phyloP scores from a whole-genome alignment of 148 eudicot genomes.

The Polygonum maritimum region DNA sequence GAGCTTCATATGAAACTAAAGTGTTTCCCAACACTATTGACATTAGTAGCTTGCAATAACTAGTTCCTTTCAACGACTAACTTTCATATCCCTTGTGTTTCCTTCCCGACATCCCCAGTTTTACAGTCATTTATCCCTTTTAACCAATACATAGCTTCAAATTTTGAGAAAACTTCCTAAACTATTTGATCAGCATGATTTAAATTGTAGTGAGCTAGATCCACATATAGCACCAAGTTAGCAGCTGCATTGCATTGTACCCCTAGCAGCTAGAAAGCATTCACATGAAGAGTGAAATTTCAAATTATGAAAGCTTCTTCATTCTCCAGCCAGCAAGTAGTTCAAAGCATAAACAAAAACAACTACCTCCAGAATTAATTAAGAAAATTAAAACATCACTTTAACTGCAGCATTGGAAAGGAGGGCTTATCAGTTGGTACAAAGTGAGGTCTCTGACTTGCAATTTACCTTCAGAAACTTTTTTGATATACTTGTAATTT shows the following conservation, averaged over 20 bases:
- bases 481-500: neutral
- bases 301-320: neutral
- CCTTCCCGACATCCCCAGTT: neutral
- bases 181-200: neutral
- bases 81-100: neutral
- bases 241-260: neutral
- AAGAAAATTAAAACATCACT: neutral
- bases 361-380: neutral
- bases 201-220: neutral
- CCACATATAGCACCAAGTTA: neutral
- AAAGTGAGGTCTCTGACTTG: neutral
- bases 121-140: constrained; percentile 1
- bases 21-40: neutral
- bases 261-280: neutral
- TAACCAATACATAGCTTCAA: neutral
- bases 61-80: neutral
- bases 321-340: neutral
- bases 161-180: neutral
- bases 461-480: neutral
- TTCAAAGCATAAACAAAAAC: neutral
- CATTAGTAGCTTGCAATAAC: neutral
- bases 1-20: neutral
- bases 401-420: neutral
- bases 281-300: neutral
- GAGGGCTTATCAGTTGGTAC: neutral